Base-by-base conservation (phyloP, 805 yeast genomes). In the Monosporozyma siamensis region DNA sequence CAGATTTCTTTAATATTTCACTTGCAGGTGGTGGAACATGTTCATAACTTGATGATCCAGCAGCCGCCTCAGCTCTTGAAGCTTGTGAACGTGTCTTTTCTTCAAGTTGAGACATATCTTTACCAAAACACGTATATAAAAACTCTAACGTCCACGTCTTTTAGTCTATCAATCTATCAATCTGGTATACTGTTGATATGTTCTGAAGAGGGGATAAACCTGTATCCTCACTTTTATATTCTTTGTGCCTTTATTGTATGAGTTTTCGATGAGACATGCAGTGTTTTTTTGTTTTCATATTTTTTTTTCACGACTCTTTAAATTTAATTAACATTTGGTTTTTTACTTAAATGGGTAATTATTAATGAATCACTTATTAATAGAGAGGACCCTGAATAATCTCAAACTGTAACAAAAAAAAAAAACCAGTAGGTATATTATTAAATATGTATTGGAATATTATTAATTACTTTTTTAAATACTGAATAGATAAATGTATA, bases 11-110 rank as follows among this genome's bases (percentile, higher is more conserved):
- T 37, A 54, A 20, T 3, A 47, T 49, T 23, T 40, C 34, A 2
- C 46, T 40, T 11, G 47, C 54, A 12, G 61, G 58, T 31, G 59
- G 59, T 22, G 54, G 54, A 14, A 47, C 43, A 27, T 48, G 52
- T 8, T 40, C 43, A 20, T 37, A 27, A 27, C 31, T 34, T 22
- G 38, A 34, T 14, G 38, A 22, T n/a, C 38, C 26, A n/a, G 20
- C 27, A 20, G 23, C 21, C 14, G 15, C n/a, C 26, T 38, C 34
- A 22, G 26, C 38, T 29, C 40, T 38, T 9, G 34, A 8, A 18
- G 40, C 34, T 29, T 27, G 32, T 9, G 32, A 27, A 26, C 40
- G 40, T 14, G 38, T 34, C 26, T 23, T 34, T 23, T 22, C 26
- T 14, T 34, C 38, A n/a, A 34, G 17, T n/a, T 34, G 27, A 34